A percentile compares a stretch with the other conserved stretches of the same genome.
phyloP scores from a whole-genome alignment of 306 rosid genomes.

The Trichosanthes truncata region DNA sequence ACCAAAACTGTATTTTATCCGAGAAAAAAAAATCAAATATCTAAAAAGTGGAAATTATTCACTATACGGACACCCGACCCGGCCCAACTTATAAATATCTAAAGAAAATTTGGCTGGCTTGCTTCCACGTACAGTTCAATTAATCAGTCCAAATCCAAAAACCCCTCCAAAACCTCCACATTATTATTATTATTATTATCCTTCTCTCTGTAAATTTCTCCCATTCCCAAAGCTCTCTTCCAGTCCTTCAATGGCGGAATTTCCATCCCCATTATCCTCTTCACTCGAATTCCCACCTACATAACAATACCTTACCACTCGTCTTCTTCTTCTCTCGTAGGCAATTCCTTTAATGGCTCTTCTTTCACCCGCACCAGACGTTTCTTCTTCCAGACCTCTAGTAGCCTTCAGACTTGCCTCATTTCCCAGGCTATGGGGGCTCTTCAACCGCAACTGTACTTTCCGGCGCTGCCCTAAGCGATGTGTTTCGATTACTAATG shows the following conservation, averaged over 20 bases:
- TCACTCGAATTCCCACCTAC: background rate
- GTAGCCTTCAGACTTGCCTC: constrained; percentile 25
- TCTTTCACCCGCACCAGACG: constrained; percentile 24
- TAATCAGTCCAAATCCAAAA: background rate
- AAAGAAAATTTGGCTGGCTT: background rate
- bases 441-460: constrained; percentile 26
- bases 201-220: background rate
- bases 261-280: background rate
- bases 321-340: background rate
- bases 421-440: constrained; percentile 23
- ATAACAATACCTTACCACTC: background rate
- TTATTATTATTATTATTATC: background rate
- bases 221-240: background rate
- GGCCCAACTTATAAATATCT: background rate
- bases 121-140: background rate
- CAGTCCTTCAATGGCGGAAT: constrained; percentile 1
- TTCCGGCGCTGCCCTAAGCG: background rate
- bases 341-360: constrained; percentile 41
- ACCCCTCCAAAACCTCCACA: constrained; percentile 6
- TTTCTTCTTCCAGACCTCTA: constrained; percentile 8
- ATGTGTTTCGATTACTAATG: constrained; percentile 16
- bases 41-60: no score
- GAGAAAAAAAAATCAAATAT: no score
- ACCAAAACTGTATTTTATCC: no score
- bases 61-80: background rate